These are phyloP conservation scores for Aspergillus terreus DNA, from an alignment of 2,329 filamentous ascomycete genomes.

Conservation along the genomic window DNA sequence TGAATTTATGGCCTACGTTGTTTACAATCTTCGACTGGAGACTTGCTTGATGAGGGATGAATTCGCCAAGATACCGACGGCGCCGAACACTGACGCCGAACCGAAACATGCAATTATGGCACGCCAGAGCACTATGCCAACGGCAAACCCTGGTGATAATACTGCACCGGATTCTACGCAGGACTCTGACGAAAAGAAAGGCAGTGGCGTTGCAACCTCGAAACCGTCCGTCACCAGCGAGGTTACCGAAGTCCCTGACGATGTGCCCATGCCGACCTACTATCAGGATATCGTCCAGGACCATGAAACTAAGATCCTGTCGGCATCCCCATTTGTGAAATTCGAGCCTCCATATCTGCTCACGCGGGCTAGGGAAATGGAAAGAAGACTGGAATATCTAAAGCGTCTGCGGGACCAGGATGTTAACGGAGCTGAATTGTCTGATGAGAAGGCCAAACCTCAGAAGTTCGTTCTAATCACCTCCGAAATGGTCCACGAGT, in stretches of 20 bases:
- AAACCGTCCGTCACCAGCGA: constrained; percentile 15
- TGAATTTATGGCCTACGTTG: constrained; percentile 98
- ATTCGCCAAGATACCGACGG: constrained; percentile 75
- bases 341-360: constrained; percentile 92
- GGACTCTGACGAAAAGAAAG: constrained; percentile 14
- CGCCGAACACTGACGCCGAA: constrained; percentile 46
- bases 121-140: constrained; percentile 4
- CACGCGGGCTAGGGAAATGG: constrained; percentile 87
- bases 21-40: constrained; percentile 95
- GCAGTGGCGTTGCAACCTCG: constrained; percentile 13
- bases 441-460: constrained; percentile 60
- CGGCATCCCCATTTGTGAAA: constrained; percentile 92
- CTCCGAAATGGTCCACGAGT: constrained; percentile 89
- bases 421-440: constrained; percentile 37
- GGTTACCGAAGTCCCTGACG: constrained; percentile 61
- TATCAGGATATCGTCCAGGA: constrained; percentile 95
- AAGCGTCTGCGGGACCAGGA: constrained; percentile 76
- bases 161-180: constrained; percentile 6
- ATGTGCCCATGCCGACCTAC: constrained; percentile 81
- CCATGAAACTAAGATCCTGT: constrained; percentile 87
- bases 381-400: constrained; percentile 76
- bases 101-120: constrained; percentile 8
- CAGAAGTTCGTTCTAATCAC: constrained; percentile 86
- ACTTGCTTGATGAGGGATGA: constrained; percentile 92
- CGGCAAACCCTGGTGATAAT: constrained; percentile 6